A percentile compares a stretch with the other conserved stretches of the same genome.
Conservation (phyloP, 176 grass and related monocot genomes). For the Pontederia paniculata region DNA sequence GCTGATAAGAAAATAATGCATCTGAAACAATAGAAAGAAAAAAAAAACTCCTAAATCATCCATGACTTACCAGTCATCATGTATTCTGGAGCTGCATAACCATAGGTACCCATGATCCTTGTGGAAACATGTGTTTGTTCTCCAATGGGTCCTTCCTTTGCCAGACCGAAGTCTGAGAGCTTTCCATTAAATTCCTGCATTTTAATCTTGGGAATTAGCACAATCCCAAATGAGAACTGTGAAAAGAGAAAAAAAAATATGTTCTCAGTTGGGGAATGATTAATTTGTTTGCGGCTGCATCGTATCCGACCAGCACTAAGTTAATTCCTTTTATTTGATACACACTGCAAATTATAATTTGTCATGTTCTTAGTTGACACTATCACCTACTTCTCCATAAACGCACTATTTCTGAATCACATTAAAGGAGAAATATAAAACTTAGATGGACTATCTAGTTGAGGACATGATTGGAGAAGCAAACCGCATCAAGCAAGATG, state of each 20-base stretch:
- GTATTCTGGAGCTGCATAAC: slow-evolving; percentile 96
- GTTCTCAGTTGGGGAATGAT: no score
- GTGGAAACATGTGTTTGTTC: slow-evolving; percentile 97
- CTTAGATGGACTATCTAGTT: neutral
- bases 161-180: slow-evolving; percentile 95
- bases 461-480: slow-evolving; percentile 9
- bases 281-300: no score
- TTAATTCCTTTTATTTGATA: no score
- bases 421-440: neutral
- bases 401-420: no score
- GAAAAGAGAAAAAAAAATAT: no score
- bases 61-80: slow-evolving; percentile 72
- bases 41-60: neutral
- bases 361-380: no score
- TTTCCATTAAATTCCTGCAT: slow-evolving; percentile 94
- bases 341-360: no score
- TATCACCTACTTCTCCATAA: no score
- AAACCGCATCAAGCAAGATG: slow-evolving; percentile 79
- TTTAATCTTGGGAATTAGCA: neutral
- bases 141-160: slow-evolving; percentile 87
- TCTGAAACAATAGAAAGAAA: neutral
- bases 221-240: no score
- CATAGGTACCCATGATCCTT: slow-evolving; percentile 87
- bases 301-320: no score
- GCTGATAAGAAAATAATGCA: neutral